These are phyloP conservation scores for Lasiodiplodia hormozganensis DNA, from an alignment of 2,329 filamentous ascomycete genomes.

Conservation along the genomic window DNA sequence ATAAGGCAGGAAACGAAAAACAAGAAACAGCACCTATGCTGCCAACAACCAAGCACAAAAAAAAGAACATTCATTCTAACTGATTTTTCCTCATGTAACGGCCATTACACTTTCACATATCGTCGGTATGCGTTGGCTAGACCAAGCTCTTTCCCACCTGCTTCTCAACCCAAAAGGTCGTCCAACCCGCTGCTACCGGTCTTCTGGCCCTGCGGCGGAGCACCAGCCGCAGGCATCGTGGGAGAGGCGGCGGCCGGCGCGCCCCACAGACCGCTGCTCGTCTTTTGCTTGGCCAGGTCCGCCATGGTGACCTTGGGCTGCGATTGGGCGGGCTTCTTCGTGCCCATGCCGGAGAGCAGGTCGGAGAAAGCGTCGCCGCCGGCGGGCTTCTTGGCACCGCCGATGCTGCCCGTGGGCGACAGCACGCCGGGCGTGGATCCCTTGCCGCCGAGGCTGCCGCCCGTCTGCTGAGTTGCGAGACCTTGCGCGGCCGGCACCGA, in stretches of 20 bases:
- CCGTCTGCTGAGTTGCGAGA: slow-evolving; percentile 42
- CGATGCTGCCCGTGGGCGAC: slow-evolving; percentile 43
- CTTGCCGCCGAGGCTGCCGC: slow-evolving; percentile 35
- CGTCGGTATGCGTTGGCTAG: not conserved
- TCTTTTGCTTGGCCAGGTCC: slow-evolving; percentile 98
- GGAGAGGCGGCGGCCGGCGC: slow-evolving; percentile 48
- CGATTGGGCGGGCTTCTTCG: slow-evolving; percentile 70
- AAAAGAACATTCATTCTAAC: slow-evolving; percentile 18
- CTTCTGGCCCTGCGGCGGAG: slow-evolving; percentile 4
- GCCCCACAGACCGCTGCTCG: slow-evolving; percentile 92
- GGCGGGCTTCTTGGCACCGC: slow-evolving; percentile 53
- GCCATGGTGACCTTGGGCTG: slow-evolving; percentile 80
- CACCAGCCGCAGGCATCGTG: not conserved
- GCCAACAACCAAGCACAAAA: not conserved
- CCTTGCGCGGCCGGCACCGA: slow-evolving; percentile 64
- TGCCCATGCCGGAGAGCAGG: slow-evolving; percentile 75
- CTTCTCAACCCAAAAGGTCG: slow-evolving; percentile 17
- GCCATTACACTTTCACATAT: not conserved
- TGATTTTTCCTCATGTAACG: not conserved
- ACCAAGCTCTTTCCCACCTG: not conserved
- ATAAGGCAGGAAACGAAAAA: not conserved
- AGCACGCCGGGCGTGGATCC: slow-evolving; percentile 47
- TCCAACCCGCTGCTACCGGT: slow-evolving; percentile 28
- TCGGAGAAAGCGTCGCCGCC: slow-evolving; percentile 89
- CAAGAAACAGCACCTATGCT: slow-evolving; percentile 1